Percentiles rank a stretch among this genome's conserved stretches.
Conservation (phyloP, 306 rosid genomes). For the Inga laurina region DNA sequence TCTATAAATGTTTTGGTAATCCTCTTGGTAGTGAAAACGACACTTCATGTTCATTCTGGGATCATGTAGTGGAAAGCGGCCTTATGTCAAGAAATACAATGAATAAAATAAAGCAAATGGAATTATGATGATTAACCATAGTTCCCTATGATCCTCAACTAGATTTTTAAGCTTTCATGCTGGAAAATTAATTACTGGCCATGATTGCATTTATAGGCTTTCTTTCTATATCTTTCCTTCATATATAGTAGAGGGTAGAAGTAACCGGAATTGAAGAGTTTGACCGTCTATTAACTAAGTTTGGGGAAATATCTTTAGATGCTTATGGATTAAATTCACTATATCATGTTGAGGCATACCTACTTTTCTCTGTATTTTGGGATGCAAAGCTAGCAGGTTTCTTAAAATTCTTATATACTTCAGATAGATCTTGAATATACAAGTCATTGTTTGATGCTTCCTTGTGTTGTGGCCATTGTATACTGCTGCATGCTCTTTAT, state of each 20-base stretch:
- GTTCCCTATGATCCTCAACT: not conserved
- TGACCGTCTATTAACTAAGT: not conserved
- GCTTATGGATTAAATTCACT: not conserved
- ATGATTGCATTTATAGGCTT: not conserved
- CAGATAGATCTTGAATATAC: not conserved
- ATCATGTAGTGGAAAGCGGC: conserved; percentile 63
- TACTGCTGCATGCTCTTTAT: not conserved
- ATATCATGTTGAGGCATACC: not conserved
- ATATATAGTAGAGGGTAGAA: not conserved
- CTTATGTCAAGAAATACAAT: conserved; percentile 64
- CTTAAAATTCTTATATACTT: not conserved
- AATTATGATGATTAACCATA: conserved; percentile 25
- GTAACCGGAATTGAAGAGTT: not conserved
- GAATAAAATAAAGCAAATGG: conserved; percentile 53
- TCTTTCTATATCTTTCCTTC: conserved; percentile 6
- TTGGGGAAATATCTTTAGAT: not conserved
- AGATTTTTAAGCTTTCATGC: not conserved
- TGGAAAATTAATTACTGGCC: conserved; percentile 17
- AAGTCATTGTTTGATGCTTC: not conserved
- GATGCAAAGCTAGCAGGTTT: not conserved
- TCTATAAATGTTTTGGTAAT: conserved; percentile 60
- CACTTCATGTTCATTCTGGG: conserved; percentile 66
- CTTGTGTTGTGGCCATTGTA: not conserved
- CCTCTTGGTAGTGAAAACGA: conserved; percentile 45
- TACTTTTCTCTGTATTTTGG: not conserved